phyloP scores from a whole-genome alignment of 164 flowering plant species.

The Magnolia officinalis region DNA sequence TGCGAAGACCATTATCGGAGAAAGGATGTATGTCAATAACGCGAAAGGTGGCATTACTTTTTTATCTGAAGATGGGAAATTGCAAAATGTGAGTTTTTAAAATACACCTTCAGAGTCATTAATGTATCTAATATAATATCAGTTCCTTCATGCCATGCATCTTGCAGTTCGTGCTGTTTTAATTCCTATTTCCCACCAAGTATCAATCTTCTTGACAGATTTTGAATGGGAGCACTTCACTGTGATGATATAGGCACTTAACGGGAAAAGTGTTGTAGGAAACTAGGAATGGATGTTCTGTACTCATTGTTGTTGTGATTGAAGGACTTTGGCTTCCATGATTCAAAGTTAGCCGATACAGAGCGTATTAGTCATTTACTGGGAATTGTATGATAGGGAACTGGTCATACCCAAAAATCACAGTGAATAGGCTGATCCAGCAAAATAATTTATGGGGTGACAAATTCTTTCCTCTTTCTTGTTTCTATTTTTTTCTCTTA shows the following conservation, averaged over 20 bases:
- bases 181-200: neutral
- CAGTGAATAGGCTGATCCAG: too few species aligned
- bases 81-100: conserved; percentile 57
- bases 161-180: neutral
- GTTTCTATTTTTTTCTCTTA: too few species aligned
- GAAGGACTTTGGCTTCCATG: too few species aligned
- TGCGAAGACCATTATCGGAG: conserved; percentile 65
- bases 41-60: conserved; percentile 53
- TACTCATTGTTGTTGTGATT: neutral
- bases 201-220: neutral
- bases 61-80: conserved; percentile 53
- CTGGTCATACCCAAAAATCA: too few species aligned
- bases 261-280: neutral
- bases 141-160: neutral
- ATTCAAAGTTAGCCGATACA: too few species aligned
- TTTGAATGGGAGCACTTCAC: neutral
- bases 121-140: neutral
- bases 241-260: neutral
- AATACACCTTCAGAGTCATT: neutral
- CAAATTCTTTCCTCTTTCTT: too few species aligned
- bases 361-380: too few species aligned
- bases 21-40: conserved; percentile 48
- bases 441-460: too few species aligned
- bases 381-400: too few species aligned
- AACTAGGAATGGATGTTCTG: neutral